Evolutionary conservation across 2,329 filamentous ascomycete species (phyloP).

Genomic region (Colletotrichum abscissum): DNA sequence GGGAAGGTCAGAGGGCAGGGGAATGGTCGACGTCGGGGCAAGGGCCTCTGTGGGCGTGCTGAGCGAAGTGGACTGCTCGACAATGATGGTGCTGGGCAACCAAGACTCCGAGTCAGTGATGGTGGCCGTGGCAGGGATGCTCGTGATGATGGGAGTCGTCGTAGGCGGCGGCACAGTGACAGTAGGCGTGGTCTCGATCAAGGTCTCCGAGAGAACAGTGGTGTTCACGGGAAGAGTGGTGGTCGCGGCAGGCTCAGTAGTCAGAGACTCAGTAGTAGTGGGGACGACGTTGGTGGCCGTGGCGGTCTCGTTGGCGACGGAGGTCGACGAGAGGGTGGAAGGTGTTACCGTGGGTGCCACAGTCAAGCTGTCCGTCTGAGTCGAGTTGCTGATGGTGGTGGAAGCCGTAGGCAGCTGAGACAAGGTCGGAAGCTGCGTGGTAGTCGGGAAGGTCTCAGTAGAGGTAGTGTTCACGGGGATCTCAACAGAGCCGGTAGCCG

Average conservation of each 20-base stretch:
- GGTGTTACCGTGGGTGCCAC: constrained; percentile 12
- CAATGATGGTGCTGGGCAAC: constrained; percentile 71
- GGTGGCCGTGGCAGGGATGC: constrained; percentile 55
- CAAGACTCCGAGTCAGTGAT: constrained; percentile 57
- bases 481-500: constrained; percentile 53
- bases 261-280: neutral
- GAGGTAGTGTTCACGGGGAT: constrained; percentile 26
- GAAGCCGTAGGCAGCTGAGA: constrained; percentile 26
- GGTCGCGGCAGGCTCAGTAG: constrained; percentile 15
- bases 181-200: constrained; percentile 18
- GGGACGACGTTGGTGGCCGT: neutral
- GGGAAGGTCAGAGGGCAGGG: constrained; percentile 75
- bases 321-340: constrained; percentile 11
- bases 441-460: constrained; percentile 12
- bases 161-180: constrained; percentile 6
- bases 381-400: constrained; percentile 21
- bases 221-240: constrained; percentile 31
- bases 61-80: constrained; percentile 59
- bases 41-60: constrained; percentile 51
- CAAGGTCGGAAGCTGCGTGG: constrained; percentile 15
- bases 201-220: constrained; percentile 16
- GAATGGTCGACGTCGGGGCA: constrained; percentile 58
- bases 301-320: constrained; percentile 21
- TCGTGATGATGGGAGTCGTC: constrained; percentile 45
- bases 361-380: constrained; percentile 11